Conservation (phyloP, 495 filamentous ascomycete genomes). For the Neurospora sp. region DNA sequence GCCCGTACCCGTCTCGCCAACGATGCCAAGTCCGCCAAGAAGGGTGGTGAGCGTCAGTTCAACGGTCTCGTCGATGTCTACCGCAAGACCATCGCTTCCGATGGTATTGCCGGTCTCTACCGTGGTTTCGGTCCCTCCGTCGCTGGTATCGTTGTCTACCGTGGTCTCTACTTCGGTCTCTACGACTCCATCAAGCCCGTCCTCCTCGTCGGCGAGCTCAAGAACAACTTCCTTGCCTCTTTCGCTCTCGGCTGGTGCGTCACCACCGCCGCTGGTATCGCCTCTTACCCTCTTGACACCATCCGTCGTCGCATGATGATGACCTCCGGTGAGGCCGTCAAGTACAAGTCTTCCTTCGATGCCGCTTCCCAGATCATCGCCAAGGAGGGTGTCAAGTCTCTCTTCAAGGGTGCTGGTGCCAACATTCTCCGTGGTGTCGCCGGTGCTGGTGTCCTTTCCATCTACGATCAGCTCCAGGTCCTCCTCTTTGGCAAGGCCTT, state of each 20-base stretch:
- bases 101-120: constrained; percentile 99
- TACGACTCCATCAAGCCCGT: constrained; percentile 99
- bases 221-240: constrained; percentile 97
- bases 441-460: constrained; percentile 99
- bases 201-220: constrained; percentile 80
- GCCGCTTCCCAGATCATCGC: constrained; percentile 91
- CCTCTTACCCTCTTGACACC: constrained; percentile 98
- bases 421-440: constrained; percentile 99
- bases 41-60: constrained; percentile 97
- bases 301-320: constrained; percentile 99
- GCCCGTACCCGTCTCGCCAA: constrained; percentile 99
- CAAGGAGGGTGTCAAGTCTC: constrained; percentile 91
- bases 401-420: constrained; percentile 99
- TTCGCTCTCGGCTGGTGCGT: constrained; percentile 98
- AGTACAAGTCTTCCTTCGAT: constrained; percentile 93
- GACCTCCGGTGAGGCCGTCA: constrained; percentile 95
- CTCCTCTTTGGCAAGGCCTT: constrained; percentile 99
- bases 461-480: constrained; percentile 99
- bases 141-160: constrained; percentile 97
- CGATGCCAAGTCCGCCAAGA: constrained; percentile 95
- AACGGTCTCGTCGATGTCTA: constrained; percentile 98
- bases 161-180: constrained; percentile 99
- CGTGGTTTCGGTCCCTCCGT: constrained; percentile 99
- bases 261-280: constrained; percentile 99
- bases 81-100: constrained; percentile 97